These are phyloP conservation scores for Truncatella angustata DNA, from an alignment of 2,329 filamentous ascomycete genomes.

Conservation along the genomic window DNA sequence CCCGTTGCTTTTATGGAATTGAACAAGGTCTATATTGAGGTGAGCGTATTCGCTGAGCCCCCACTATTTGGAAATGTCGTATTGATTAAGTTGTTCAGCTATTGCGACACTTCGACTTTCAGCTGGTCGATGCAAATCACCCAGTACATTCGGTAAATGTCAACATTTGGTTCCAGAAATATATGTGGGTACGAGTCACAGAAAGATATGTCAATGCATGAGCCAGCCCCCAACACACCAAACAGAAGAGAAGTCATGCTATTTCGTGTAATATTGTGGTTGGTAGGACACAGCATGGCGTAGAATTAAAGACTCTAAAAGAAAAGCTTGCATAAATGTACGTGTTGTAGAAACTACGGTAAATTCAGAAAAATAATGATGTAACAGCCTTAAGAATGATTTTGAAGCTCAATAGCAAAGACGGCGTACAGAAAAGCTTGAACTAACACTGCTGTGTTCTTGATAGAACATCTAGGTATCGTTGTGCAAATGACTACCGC, in stretches of 20 bases:
- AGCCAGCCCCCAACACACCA: too few species aligned
- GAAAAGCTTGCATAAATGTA: too few species aligned
- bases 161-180: neutral
- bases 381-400: too few species aligned
- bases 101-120: slow-evolving; percentile 13
- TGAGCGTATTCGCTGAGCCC: slow-evolving; percentile 15
- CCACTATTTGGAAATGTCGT: too few species aligned
- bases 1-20: slow-evolving; percentile 38
- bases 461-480: slow-evolving; percentile 3
- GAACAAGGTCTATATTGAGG: slow-evolving; percentile 38
- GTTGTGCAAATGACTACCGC: neutral
- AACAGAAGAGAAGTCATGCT: too few species aligned
- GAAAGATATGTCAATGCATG: neutral
- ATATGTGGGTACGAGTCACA: slow-evolving; percentile 3
- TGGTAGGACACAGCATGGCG: too few species aligned
- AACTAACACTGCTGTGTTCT: neutral
- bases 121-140: slow-evolving; percentile 4
- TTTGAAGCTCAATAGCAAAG: too few species aligned
- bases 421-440: neutral
- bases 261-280: too few species aligned
- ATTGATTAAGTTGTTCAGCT: neutral
- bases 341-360: too few species aligned
- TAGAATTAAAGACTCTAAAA: too few species aligned
- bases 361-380: too few species aligned
- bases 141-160: neutral